Base-by-base conservation (phyloP, 441 rosid species). In the Pelargonium citronellum region DNA sequence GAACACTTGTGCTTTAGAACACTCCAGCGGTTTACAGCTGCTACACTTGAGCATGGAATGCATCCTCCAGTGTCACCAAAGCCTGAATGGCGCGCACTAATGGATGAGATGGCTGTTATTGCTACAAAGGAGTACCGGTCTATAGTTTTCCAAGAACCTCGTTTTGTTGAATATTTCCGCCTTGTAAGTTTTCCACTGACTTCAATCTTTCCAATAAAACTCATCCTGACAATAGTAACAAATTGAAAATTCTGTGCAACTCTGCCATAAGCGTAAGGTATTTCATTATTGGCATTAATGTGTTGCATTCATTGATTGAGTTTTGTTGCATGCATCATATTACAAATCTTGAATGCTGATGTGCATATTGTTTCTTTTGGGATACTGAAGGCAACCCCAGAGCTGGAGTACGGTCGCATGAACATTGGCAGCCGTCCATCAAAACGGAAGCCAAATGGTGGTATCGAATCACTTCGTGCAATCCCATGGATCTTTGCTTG, bases 401-500 rank as follows among this genome's bases (percentile, higher is more conserved):
- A 92, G 73, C 70, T 89, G 79, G 98, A 95, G 82, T 90, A 91
- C 65, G 97, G 97, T 16, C 87, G 97, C 73, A 92, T 95, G 97
- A 92, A 92, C 85, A 95, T 95, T 8, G 99, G 99, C 74, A 95
- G 99, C 69, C 89, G 96, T 64, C 97, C 99, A 74, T 86, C 97
- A 2, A 95, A 92, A 83, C 61, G 97, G 69, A 95, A 90, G 81
- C 96, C 96, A 49, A 91, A 94, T 41, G 97, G 97, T 0, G 99
- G 99, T 34, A 95, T 95, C 0, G 95, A 91, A 78, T 87, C 86
- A 61, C 89, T 89, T 16, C 87, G 99, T 72, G 99, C 99, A 4
- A 95, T 95, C 68, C 97, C 98, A 0, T 92, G 99, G 99, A 92
- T 95, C 75, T 95, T 95, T 81, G 97, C 99, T 5, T 95, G 78